These are phyloP conservation scores for Tulasnella sp. DNA, from an alignment of 768 basidiomycete genomes.

Conservation along the genomic window DNA sequence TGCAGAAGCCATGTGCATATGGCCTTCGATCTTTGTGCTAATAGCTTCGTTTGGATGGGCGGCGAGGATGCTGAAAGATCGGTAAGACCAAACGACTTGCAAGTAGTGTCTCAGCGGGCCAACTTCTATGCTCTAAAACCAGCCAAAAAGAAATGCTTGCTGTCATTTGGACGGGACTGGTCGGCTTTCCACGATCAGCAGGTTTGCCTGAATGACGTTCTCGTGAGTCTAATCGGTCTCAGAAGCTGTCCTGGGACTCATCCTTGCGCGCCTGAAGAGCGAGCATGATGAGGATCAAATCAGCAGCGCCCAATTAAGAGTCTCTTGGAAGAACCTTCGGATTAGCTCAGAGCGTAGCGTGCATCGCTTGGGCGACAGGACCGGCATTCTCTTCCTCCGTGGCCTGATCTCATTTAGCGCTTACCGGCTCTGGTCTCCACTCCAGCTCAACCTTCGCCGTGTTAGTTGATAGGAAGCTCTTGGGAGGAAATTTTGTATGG, in stretches of 20 bases:
- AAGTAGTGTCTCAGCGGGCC: not conserved
- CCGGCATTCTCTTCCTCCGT: slow-evolving; percentile 20
- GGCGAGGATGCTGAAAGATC: slow-evolving; percentile 1
- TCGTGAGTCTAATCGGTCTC: slow-evolving; percentile 2
- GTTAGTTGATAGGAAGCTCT: not conserved
- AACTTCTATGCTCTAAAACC: not conserved
- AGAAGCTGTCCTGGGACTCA: not conserved
- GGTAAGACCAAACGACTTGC: not conserved
- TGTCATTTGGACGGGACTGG: not conserved
- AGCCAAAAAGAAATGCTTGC: not conserved
- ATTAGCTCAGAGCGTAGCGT: slow-evolving; percentile 25
- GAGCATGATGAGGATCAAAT: slow-evolving; percentile 26
- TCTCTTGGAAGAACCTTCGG: slow-evolving; percentile 26
- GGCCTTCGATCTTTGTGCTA: slow-evolving; percentile 14
- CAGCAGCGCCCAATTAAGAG: slow-evolving; percentile 21
- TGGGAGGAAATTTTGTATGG: slow-evolving; percentile 5
- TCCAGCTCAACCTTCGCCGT: too few species aligned
- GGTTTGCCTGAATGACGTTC: slow-evolving; percentile 8
- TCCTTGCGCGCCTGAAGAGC: slow-evolving; percentile 16
- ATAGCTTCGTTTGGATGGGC: slow-evolving; percentile 16
- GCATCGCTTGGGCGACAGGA: slow-evolving; percentile 21
- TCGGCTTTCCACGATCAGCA: not conserved
- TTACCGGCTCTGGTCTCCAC: too few species aligned
- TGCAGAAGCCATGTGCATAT: slow-evolving; percentile 13
- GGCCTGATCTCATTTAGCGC: too few species aligned